Base-by-base conservation (phyloP, 2,329 filamentous ascomycete species). In the Escovopsis weberi region DNA sequence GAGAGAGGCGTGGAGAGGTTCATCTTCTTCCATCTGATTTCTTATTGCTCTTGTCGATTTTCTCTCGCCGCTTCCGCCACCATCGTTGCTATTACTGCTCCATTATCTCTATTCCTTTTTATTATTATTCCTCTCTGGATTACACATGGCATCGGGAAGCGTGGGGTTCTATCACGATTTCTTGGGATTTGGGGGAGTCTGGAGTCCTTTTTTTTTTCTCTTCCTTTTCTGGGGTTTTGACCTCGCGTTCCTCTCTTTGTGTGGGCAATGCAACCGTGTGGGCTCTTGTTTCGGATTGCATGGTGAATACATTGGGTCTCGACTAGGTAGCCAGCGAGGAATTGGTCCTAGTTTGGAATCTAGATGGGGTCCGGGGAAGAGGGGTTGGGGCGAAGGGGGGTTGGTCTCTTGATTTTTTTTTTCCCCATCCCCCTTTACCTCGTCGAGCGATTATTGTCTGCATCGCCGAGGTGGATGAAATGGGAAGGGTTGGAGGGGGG, bases 1-100 rank as follows among this genome's bases (percentile, higher is more conserved):
- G 42, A 37, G 39, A 44, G 19, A 33, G 45, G 42, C 39, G 45
- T 39, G 45, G 39, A 30, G 36, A 37, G 39, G 37, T 43, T 44
- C 39, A 40, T 23, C 41, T 40, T 42, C 12, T 30, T 45, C 23
- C 11, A 32, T 32, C 28, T 32, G 28, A 32, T 32, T 33, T 32
- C 19, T 43, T 32, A 32, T 32, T 32, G 8, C 11, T 32, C 8
- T 32, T 32, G 8, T 32, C 28, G 8, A 11, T 32, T 11, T 32
- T 6, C 28, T 32, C 8, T 32, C 28, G 28, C 28, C 11, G 28
- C 28, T 11, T 9, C 28, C 28, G 11, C 28, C 28, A 32, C 28
- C 28, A 32, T 37, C 40, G 32, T 42, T 15, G 26, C 38, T 35
- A 42, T 42, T 26, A 45, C 26, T 26, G n/a, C 23, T 19, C 33